Evolutionary conservation across 805 yeast species (phyloP).

Genomic region (Wickerhamiella spandovensis): DNA sequence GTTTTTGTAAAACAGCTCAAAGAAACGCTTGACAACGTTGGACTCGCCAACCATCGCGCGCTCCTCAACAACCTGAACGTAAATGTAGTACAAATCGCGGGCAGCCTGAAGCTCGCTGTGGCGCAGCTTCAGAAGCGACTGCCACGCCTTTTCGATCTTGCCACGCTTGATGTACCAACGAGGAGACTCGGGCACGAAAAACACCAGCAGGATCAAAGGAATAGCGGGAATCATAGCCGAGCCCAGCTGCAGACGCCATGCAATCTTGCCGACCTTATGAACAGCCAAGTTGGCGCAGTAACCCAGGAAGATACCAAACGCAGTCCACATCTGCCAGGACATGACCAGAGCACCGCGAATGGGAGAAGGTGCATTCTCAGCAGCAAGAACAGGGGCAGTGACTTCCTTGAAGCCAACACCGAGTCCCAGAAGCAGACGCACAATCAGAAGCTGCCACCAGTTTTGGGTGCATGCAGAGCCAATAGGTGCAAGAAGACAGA

Average conservation of each 20-base stretch:
- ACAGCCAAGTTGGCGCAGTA: conserved; percentile 47
- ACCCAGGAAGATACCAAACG: conserved; percentile 58
- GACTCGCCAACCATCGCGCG: conserved; percentile 34
- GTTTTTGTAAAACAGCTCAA: conserved; percentile 9
- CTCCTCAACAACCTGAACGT: conserved; percentile 34
- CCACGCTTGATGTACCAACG: conserved; percentile 49
- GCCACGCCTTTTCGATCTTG: conserved; percentile 36
- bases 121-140: conserved; percentile 35
- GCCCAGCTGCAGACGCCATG: conserved; percentile 57
- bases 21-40: conserved; percentile 7
- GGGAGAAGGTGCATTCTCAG: conserved; percentile 46
- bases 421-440: conserved; percentile 44
- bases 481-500: conserved; percentile 41
- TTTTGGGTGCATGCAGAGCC: conserved; percentile 49
- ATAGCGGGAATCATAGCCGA: conserved; percentile 40
- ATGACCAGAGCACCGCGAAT: conserved; percentile 52
- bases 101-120: conserved; percentile 41
- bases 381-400: conserved; percentile 54
- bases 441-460: conserved; percentile 47
- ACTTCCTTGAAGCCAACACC: conserved; percentile 57
- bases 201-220: conserved; percentile 43
- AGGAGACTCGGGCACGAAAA: conserved; percentile 54
- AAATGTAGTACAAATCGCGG: conserved; percentile 47
- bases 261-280: conserved; percentile 33
- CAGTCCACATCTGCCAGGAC: conserved; percentile 68